Conservation (phyloP, 352 stramenopile genomes). For the Globisporangium viniferum region DNA sequence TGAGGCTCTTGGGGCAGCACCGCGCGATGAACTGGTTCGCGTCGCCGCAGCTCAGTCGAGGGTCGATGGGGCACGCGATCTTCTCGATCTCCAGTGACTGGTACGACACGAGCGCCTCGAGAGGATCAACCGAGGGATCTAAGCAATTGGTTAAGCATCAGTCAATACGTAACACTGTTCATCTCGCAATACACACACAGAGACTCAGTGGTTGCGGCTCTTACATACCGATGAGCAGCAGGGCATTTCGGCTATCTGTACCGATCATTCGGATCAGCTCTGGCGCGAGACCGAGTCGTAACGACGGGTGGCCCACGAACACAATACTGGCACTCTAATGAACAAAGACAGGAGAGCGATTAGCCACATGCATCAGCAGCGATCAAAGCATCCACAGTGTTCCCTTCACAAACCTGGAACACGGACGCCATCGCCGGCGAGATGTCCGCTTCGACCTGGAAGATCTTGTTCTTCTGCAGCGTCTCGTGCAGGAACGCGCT, state of each 20-base stretch:
- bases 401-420: slow-evolving; percentile 46
- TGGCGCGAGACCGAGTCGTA: slow-evolving; percentile 51
- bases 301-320: slow-evolving; percentile 66
- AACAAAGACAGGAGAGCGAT: background rate
- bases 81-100: slow-evolving; percentile 69
- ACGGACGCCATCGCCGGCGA: slow-evolving; percentile 38
- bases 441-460: slow-evolving; percentile 45
- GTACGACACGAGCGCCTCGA: slow-evolving; percentile 52
- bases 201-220: background rate
- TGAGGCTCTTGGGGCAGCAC: slow-evolving; percentile 64
- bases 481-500: slow-evolving; percentile 63
- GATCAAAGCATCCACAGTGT: background rate
- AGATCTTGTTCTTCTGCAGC: slow-evolving; percentile 44
- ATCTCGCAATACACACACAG: background rate
- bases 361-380: background rate
- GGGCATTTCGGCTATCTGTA: slow-evolving; percentile 55
- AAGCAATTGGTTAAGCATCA: background rate
- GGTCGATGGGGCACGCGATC: slow-evolving; percentile 73
- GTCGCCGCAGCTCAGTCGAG: slow-evolving; percentile 76
- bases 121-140: slow-evolving; percentile 61
- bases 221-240: slow-evolving; percentile 62
- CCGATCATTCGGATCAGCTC: slow-evolving; percentile 61
- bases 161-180: background rate
- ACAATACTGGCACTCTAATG: slow-evolving; percentile 65
- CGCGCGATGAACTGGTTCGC: slow-evolving; percentile 84